Evolutionary conservation across 441 rosid genomes (phyloP).

Genomic region (Capsella rubella): DNA sequence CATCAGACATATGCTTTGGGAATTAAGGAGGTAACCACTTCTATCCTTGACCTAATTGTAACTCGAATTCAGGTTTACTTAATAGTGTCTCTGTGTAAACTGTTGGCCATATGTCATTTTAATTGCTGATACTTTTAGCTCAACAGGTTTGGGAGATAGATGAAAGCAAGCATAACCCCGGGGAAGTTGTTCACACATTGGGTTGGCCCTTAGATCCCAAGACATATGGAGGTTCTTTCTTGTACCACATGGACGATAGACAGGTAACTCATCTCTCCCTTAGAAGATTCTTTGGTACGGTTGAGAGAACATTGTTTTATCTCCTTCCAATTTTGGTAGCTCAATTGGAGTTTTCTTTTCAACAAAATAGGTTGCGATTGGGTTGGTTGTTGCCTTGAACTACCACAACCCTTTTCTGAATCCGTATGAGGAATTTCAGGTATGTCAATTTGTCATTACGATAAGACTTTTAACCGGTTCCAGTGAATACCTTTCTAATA

Average conservation of each 20-base stretch:
- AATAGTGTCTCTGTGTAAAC: neutral
- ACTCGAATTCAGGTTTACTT: constrained; percentile 6
- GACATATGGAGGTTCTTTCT: constrained; percentile 96
- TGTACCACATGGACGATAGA: constrained; percentile 93
- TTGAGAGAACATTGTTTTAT: neutral
- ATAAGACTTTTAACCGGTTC: neutral
- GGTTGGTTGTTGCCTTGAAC: constrained; percentile 90
- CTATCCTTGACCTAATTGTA: neutral
- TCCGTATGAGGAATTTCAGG: constrained; percentile 98
- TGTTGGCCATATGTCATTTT: neutral
- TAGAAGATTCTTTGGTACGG: neutral
- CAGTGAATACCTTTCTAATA: neutral
- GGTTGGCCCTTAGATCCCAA: constrained; percentile 94
- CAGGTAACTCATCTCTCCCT: constrained; percentile 56
- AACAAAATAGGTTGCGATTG: constrained; percentile 76
- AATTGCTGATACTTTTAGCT: constrained; percentile 25
- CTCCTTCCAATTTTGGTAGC: constrained; percentile 27
- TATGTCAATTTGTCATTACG: constrained; percentile 29
- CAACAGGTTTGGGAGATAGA: constrained; percentile 96
- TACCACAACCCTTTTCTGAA: constrained; percentile 87
- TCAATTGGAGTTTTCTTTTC: constrained; percentile 32
- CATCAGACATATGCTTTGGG: constrained; percentile 99
- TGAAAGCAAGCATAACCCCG: constrained; percentile 85
- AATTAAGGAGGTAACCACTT: constrained; percentile 79
- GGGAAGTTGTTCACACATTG: constrained; percentile 82